Percentiles rank a stretch among this genome's conserved stretches.
These are phyloP conservation scores for Nakaseomyces delphensis DNA, from an alignment of 1,139 yeast species.

Conservation along the genomic window DNA sequence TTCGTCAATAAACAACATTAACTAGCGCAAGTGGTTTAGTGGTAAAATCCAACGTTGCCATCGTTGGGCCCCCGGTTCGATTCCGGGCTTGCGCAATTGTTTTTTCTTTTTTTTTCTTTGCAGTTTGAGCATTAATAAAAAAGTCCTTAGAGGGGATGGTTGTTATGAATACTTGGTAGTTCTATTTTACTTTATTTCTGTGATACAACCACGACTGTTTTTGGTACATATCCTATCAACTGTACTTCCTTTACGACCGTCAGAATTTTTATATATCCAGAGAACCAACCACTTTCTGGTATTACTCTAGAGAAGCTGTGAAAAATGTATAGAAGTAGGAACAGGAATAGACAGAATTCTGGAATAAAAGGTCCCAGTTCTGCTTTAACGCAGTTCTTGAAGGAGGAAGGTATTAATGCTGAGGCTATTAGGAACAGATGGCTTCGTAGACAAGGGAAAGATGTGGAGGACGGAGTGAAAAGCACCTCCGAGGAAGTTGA, in stretches of 20 bases:
- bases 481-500: constrained; percentile 7
- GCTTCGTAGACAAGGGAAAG: constrained; percentile 29
- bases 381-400: constrained; percentile 65
- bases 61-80: constrained; percentile 10
- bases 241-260: too few species aligned
- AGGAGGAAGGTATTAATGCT: constrained; percentile 81
- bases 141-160: neutral
- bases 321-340: neutral
- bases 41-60: constrained; percentile 10
- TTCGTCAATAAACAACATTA: too few species aligned
- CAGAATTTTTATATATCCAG: too few species aligned
- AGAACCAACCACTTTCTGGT: too few species aligned
- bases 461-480: constrained; percentile 8
- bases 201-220: too few species aligned
- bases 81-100: constrained; percentile 9
- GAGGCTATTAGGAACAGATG: constrained; percentile 65
- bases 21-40: constrained; percentile 8
- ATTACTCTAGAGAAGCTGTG: too few species aligned
- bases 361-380: constrained; percentile 70
- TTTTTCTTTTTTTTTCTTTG: neutral
- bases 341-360: constrained; percentile 14
- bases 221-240: too few species aligned
- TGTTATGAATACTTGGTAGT: too few species aligned
- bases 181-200: too few species aligned
- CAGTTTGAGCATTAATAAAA: neutral